A percentile compares a stretch with the other conserved stretches of the same genome.
These are phyloP conservation scores for Epichloe glyceriae DNA, from an alignment of 2,329 filamentous ascomycete species.

Conservation along the genomic window DNA sequence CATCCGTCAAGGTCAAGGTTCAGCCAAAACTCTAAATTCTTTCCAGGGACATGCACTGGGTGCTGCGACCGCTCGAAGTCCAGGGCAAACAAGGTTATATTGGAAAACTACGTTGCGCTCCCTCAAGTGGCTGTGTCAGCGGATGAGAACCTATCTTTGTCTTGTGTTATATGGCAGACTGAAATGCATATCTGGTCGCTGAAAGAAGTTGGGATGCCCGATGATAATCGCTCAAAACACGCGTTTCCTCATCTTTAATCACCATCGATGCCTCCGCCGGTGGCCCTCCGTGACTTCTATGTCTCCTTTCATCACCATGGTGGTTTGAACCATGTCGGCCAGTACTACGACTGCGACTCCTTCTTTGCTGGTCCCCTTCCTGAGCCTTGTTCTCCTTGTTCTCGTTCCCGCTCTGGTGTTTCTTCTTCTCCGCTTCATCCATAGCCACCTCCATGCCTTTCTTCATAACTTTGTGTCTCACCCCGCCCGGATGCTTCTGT, in stretches of 20 bases:
- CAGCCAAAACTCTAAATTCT: neutral
- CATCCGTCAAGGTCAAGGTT: neutral
- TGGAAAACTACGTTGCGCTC: no score
- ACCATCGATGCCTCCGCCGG: neutral
- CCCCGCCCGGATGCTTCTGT: constrained; percentile 18
- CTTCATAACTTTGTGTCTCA: constrained; percentile 8
- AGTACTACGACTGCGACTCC: neutral
- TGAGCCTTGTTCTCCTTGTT: neutral
- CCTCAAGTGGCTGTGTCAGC: no score
- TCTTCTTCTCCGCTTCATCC: constrained; percentile 6
- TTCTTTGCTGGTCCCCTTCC: no score
- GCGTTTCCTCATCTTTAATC: neutral
- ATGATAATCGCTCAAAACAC: neutral
- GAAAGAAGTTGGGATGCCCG: no score
- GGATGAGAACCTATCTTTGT: no score
- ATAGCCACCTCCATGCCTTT: constrained; percentile 6
- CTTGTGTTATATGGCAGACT: no score
- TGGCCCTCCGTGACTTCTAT: neutral
- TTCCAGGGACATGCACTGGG: no score
- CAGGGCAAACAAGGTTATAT: no score
- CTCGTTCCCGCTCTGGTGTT: neutral
- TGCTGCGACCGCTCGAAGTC: no score
- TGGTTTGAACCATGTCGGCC: neutral
- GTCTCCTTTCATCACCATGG: neutral
- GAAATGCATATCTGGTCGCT: no score